A percentile compares a stretch with the other conserved stretches of the same genome.
Conservation (phyloP, 495 filamentous ascomycete genomes). For the Neurospora pannonica region DNA sequence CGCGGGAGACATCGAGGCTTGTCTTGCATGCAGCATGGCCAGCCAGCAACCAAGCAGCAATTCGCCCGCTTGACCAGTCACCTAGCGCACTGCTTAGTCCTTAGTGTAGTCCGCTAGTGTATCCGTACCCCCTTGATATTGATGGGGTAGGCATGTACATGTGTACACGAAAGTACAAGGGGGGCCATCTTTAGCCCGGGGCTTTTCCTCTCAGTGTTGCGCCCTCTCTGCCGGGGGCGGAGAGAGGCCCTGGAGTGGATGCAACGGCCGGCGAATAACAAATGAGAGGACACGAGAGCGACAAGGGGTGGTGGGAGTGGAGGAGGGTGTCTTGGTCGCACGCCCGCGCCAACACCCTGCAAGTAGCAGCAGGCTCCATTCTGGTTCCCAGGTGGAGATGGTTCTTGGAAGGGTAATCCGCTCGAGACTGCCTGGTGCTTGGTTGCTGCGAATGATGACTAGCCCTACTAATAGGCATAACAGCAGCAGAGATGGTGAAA, state of each 20-base stretch:
- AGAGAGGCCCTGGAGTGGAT: constrained; percentile 14
- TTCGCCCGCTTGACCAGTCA: constrained; percentile 1
- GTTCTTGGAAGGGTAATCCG: background rate
- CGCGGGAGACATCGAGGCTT: background rate
- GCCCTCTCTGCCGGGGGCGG: constrained; percentile 12
- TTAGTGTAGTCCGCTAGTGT: constrained; percentile 3
- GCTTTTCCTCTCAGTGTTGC: constrained; percentile 3
- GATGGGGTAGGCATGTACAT: background rate
- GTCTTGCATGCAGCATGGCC: background rate
- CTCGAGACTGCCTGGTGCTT: background rate
- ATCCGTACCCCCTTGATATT: constrained; percentile 1
- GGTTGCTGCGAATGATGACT: background rate
- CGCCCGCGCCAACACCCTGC: background rate
- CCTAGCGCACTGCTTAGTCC: constrained; percentile 8
- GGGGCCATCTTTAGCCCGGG: background rate
- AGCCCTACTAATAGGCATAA: background rate
- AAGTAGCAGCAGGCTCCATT: background rate
- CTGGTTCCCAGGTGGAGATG: background rate
- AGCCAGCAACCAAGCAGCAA: background rate
- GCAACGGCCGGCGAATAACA: constrained; percentile 12
- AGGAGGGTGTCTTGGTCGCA: constrained; percentile 2
- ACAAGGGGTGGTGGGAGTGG: constrained; percentile 11
- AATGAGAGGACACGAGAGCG: constrained; percentile 14
- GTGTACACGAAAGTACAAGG: constrained; percentile 18
- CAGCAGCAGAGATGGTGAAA: background rate